Percentiles rank a stretch among this genome's conserved stretches.
Conservation (phyloP, 768 basidiomycete species). For the Amanita fuliginea region DNA sequence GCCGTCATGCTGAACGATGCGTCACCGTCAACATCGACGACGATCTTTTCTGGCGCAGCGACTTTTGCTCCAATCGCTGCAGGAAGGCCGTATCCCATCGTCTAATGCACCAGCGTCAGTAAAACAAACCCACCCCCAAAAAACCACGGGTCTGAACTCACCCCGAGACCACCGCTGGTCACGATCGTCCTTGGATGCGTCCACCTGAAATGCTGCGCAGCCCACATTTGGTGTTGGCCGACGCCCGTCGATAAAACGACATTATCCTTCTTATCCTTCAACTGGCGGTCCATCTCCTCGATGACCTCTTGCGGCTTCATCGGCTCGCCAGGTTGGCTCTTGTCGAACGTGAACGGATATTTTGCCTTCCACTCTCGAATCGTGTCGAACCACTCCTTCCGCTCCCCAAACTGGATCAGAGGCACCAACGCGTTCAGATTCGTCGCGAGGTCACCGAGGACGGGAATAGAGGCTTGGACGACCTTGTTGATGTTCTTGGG, state of each 20-base stretch:
- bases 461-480: conserved; percentile 85
- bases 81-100: conserved; percentile 97
- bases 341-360: conserved; percentile 85
- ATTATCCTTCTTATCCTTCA: conserved; percentile 72
- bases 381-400: conserved; percentile 74
- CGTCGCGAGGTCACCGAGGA: conserved; percentile 86
- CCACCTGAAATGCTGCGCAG: conserved; percentile 92
- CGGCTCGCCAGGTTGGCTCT: conserved; percentile 47
- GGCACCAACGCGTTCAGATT: conserved; percentile 80
- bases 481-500: conserved; percentile 99
- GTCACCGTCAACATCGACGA: conserved; percentile 95
- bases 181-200: conserved; percentile 78
- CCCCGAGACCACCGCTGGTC: conserved; percentile 90
- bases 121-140: too few relatives aligned
- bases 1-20: conserved; percentile 99
- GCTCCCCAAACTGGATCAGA: conserved; percentile 49
- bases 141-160: too few relatives aligned
- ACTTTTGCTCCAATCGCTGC: conserved; percentile 96
- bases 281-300: conserved; percentile 80
- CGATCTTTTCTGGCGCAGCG: conserved; percentile 85
- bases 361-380: conserved; percentile 76
- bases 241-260: conserved; percentile 89
- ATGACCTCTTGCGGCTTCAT: conserved; percentile 98
- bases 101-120: conserved; percentile 33
- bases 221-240: conserved; percentile 99